A percentile compares a stretch with the other conserved stretches of the same genome.
Evolutionary conservation across 2,329 filamentous ascomycete species (phyloP).

Genomic region (Fusarium austroafricanum): DNA sequence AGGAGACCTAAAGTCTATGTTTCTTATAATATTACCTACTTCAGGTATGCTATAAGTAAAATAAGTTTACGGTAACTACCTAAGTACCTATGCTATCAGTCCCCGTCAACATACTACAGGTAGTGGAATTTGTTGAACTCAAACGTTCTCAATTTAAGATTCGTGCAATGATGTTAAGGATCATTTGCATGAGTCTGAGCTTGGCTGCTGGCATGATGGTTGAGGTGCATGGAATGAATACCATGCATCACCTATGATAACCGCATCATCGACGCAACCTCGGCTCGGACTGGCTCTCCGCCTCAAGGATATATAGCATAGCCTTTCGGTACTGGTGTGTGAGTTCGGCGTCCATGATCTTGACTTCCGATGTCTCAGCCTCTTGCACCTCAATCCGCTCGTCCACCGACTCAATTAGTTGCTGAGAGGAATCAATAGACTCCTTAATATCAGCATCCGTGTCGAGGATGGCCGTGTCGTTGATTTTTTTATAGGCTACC

Average conservation of each 20-base stretch:
- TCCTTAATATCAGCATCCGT: background rate
- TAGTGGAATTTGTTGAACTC: too few relatives aligned
- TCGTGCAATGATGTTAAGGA: too few relatives aligned
- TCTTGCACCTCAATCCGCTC: too few relatives aligned
- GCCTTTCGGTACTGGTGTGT: background rate
- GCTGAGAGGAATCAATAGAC: background rate
- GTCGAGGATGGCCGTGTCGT: background rate
- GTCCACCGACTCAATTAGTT: background rate
- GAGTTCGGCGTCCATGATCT: too few relatives aligned
- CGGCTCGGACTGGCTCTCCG: background rate
- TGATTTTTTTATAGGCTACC: background rate
- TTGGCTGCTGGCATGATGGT: background rate
- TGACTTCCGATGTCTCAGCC: background rate
- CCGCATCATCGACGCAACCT: background rate
- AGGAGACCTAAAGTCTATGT: background rate
- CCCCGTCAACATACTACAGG: background rate
- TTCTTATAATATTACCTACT: background rate
- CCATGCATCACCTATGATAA: background rate
- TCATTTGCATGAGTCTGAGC: background rate
- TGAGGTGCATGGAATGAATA: too few relatives aligned
- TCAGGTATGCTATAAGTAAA: too few relatives aligned
- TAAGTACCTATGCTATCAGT: too few relatives aligned
- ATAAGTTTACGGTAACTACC: too few relatives aligned
- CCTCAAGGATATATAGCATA: background rate
- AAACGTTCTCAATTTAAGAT: too few relatives aligned